A percentile compares a stretch with the other conserved stretches of the same genome.
These are phyloP conservation scores for Friedmanniomyces endolithicus DNA, from an alignment of 495 filamentous ascomycete species.

Conservation along the genomic window DNA sequence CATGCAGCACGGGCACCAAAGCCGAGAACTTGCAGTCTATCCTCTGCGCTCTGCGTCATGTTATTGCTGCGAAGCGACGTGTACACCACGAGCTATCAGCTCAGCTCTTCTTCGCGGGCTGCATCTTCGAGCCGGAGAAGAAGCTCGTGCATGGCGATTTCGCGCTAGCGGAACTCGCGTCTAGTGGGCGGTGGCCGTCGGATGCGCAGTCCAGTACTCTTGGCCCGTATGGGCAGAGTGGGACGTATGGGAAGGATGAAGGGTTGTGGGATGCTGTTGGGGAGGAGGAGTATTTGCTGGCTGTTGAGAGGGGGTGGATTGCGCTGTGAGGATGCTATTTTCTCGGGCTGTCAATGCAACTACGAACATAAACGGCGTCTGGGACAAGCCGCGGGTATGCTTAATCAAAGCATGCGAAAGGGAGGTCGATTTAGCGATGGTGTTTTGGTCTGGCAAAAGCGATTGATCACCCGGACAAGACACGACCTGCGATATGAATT, in stretches of 20 bases:
- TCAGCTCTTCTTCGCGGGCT: slow-evolving; percentile 37
- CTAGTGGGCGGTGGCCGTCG: slow-evolving; percentile 32
- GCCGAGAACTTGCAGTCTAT: slow-evolving; percentile 24
- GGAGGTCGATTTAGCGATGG: neutral
- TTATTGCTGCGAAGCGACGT: slow-evolving; percentile 27
- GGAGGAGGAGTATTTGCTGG: slow-evolving; percentile 36
- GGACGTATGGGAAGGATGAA: slow-evolving; percentile 40
- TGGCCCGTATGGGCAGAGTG: slow-evolving; percentile 42
- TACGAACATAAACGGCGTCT: too few relatives aligned
- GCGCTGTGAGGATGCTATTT: slow-evolving; percentile 14
- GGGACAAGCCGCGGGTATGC: too few relatives aligned
- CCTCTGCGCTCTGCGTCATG: slow-evolving; percentile 31
- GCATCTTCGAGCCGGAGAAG: slow-evolving; percentile 38
- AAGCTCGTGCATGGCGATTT: slow-evolving; percentile 40
- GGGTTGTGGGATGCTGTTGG: slow-evolving; percentile 29
- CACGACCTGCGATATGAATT: neutral
- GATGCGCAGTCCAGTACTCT: slow-evolving; percentile 30
- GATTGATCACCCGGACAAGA: neutral
- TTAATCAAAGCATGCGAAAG: too few relatives aligned
- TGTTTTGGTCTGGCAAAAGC: neutral
- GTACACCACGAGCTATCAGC: slow-evolving; percentile 27
- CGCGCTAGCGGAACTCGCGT: slow-evolving; percentile 29
- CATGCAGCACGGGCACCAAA: slow-evolving; percentile 18
- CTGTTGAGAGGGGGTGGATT: slow-evolving; percentile 29
- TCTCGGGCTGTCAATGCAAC: too few relatives aligned